These are phyloP conservation scores for Fusarium temperatum DNA, from an alignment of 2,329 filamentous ascomycete species.

Conservation along the genomic window DNA sequence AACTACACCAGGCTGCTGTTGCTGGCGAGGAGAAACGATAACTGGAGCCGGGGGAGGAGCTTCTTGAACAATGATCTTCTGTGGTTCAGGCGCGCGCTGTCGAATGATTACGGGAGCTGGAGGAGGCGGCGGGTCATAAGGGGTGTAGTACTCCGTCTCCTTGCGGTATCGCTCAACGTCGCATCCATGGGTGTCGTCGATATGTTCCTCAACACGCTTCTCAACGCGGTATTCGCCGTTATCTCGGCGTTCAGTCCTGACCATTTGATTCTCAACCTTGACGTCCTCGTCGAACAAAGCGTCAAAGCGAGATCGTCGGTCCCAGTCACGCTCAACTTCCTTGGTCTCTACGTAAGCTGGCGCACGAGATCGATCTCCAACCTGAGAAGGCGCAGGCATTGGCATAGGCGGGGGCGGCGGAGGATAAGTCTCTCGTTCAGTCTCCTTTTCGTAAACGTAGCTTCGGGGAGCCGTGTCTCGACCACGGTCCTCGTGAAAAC, in stretches of 20 bases:
- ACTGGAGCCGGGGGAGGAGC: conserved; percentile 62
- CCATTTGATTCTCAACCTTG: conserved; percentile 59
- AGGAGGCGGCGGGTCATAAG: conserved; percentile 57
- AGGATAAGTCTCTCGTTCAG: conserved; percentile 36
- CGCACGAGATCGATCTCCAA: conserved; percentile 43
- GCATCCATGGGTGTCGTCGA: conserved; percentile 55
- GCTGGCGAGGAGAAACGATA: conserved; percentile 55
- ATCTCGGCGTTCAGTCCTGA: conserved; percentile 55
- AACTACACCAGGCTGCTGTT: conserved; percentile 57
- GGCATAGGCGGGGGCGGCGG: conserved; percentile 36
- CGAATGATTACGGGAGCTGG: conserved; percentile 63
- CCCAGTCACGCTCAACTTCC: conserved; percentile 55
- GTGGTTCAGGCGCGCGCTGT: conserved; percentile 62
- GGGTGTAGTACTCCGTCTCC: conserved; percentile 70
- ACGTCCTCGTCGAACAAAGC: conserved; percentile 61
- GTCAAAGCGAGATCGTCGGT: conserved; percentile 52
- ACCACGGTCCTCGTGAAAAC: conserved; percentile 58
- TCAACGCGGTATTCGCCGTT: conserved; percentile 58
- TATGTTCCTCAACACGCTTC: conserved; percentile 60
- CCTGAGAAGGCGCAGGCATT: conserved; percentile 35
- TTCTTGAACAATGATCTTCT: conserved; percentile 69
- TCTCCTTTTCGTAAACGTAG: conserved; percentile 37
- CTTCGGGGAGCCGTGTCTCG: conserved; percentile 42
- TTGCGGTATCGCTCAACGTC: conserved; percentile 68
- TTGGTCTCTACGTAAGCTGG: conserved; percentile 49